Evolutionary conservation across 768 basidiomycete species (phyloP).

Genomic region (Rhizopogon vesiculosus): DNA sequence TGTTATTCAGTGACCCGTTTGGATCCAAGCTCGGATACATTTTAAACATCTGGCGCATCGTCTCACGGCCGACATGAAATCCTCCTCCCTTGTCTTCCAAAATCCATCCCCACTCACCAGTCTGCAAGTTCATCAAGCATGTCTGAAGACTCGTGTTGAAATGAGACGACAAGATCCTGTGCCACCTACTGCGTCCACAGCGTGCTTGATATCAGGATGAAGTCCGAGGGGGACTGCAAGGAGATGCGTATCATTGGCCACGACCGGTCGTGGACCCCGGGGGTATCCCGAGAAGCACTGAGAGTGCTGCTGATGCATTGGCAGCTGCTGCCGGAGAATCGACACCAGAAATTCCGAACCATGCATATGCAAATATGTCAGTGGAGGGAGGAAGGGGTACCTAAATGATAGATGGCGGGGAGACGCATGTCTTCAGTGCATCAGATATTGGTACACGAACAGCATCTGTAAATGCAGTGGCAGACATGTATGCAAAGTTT

Average conservation of each 20-base stretch:
- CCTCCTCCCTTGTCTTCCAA: conserved; percentile 84
- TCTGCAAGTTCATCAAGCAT: conserved; percentile 57
- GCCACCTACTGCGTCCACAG: conserved; percentile 63
- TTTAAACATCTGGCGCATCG: conserved; percentile 53
- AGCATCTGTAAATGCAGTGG: conserved; percentile 53
- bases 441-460: conserved; percentile 46
- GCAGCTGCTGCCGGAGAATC: conserved; percentile 65
- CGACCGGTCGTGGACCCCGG: conserved; percentile 46
- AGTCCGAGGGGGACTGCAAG: conserved; percentile 74
- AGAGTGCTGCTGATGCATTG: conserved; percentile 48
- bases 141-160: conserved; percentile 37
- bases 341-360: conserved; percentile 82
- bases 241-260: conserved; percentile 83
- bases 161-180: conserved; percentile 75
- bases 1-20: no score
- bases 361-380: conserved; percentile 57
- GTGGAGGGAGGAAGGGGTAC: conserved; percentile 34
- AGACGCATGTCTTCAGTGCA: conserved; percentile 47
- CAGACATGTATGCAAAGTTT: conserved; percentile 77
- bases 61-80: conserved; percentile 73
- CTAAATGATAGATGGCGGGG: conserved; percentile 31
- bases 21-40: conserved; percentile 22
- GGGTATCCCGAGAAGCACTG: conserved; percentile 55
- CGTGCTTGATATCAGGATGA: conserved; percentile 52
- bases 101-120: conserved; percentile 84